Evolutionary conservation across 1,284 basidiomycete species (phyloP), one percentile per base, ranked within the genome.

Genomic region (Puccinia polysora): DNA sequence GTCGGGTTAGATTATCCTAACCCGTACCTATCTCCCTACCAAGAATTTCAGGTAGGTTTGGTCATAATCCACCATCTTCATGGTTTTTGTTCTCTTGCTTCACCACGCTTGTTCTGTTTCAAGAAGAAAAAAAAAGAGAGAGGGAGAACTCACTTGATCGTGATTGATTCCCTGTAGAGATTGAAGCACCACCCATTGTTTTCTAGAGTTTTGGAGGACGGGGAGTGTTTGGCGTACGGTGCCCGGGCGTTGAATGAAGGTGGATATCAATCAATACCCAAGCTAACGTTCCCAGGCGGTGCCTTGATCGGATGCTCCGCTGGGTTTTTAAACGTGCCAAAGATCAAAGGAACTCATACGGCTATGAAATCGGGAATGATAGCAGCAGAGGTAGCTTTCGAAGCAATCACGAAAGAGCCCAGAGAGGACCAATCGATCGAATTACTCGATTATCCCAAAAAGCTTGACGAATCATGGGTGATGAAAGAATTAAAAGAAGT

Each of bases 281-380:
- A 88, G 79, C 84, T 97, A 49, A 83, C 91, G 78, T 98, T 98
- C 84, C 92, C 94, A 0, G 95, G 96, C 15, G 95, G 96, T 36
- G 95, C 93, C 0, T 82, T 98, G 55, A 87, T 99, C 60, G 95
- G 95, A 0, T 97, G 95, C 81, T 89, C 92, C 0, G 95, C 95
- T 0, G 96, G 81, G 59, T 95, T 98, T 81, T 85, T 98, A 73
- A 98, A 98, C 81, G 86, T 97, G 15, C 89, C 94, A 47, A 98
- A 97, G 83, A 98, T 98, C 82, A 98, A 98, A 81, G 95, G 95
- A n/a, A 96, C 94, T 0, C 96, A 98, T 81, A 97, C 95, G 74
- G 94, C 95, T n/a, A 97, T 98, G 95, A 96, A 97, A 83, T 91
- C 89, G 53, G 95, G 95, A 23, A 97, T 97, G 88, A 83, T 97